phyloP scores from a whole-genome alignment of 2,329 filamentous ascomycete genomes.

The Aureobasidium zeae region DNA sequence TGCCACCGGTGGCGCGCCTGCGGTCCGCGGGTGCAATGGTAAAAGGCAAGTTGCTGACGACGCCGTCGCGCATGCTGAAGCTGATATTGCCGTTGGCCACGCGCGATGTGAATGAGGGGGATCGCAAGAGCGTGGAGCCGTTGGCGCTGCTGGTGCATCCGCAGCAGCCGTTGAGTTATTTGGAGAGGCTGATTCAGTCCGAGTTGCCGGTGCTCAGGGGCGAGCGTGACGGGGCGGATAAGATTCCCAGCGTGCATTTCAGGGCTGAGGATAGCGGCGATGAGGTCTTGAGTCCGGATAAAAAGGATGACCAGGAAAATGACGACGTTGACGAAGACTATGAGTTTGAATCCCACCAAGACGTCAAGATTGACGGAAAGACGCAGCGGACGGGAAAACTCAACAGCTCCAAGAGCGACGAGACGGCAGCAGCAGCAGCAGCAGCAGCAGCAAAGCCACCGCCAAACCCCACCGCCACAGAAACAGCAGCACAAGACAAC shows the following conservation, averaged over 20 bases:
- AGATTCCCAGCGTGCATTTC: slow-evolving; percentile 67
- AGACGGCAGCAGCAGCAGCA: too few species aligned
- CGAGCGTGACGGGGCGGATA: slow-evolving; percentile 55
- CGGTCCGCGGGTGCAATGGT: slow-evolving; percentile 51
- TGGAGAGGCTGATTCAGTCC: slow-evolving; percentile 79
- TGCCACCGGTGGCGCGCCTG: slow-evolving; percentile 46
- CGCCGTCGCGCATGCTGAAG: slow-evolving; percentile 70
- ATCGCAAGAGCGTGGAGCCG: slow-evolving; percentile 67
- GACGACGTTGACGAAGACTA: slow-evolving; percentile 29
- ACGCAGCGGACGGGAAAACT: slow-evolving; percentile 37
- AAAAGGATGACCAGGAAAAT: slow-evolving; percentile 20
- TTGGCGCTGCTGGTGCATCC: slow-evolving; percentile 79
- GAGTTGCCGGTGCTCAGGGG: slow-evolving; percentile 63
- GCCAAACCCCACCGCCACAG: slow-evolving; percentile 3
- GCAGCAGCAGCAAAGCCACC: slow-evolving; percentile 21
- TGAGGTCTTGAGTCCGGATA: slow-evolving; percentile 36
- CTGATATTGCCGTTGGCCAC: slow-evolving; percentile 67
- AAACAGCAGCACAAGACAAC: too few species aligned
- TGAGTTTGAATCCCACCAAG: slow-evolving; percentile 39
- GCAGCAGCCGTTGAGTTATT: slow-evolving; percentile 82
- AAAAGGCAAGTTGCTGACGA: slow-evolving; percentile 69
- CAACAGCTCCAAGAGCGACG: slow-evolving; percentile 21
- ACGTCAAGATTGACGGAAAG: slow-evolving; percentile 44
- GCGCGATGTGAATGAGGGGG: slow-evolving; percentile 46
- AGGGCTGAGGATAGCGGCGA: slow-evolving; percentile 66